A percentile compares a stretch with the other conserved stretches of the same genome.
phyloP scores from a whole-genome alignment of 1,284 basidiomycete genomes.

The Anthracocystis walkeri region DNA sequence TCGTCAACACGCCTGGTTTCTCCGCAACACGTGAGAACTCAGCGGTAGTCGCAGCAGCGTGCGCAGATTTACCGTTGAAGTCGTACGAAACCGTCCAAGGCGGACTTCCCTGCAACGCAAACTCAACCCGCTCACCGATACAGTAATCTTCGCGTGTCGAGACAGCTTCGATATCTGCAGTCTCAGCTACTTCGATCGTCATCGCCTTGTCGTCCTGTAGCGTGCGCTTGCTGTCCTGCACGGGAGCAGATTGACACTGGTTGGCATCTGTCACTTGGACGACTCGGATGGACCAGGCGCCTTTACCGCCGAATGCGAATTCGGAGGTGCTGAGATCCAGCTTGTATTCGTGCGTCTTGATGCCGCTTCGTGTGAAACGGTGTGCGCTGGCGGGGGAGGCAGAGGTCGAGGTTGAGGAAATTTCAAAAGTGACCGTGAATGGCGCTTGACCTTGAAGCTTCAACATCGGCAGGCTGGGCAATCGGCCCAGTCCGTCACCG shows the following conservation, averaged over 20 bases:
- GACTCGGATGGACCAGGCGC: constrained; percentile 74
- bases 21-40: constrained; percentile 87
- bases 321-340: constrained; percentile 82
- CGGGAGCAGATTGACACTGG: constrained; percentile 40
- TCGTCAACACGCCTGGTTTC: constrained; percentile 81
- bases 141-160: constrained; percentile 84
- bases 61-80: constrained; percentile 80
- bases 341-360: constrained; percentile 78
- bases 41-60: constrained; percentile 80
- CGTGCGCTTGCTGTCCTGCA: constrained; percentile 12
- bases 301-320: constrained; percentile 81
- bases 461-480: constrained; percentile 71
- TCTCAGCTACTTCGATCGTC: constrained; percentile 84
- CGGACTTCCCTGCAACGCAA: constrained; percentile 92
- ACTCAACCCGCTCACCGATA: constrained; percentile 89
- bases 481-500: constrained; percentile 53
- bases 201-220: constrained; percentile 25
- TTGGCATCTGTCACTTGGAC: constrained; percentile 57
- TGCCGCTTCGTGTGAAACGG: constrained; percentile 74
- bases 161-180: constrained; percentile 88
- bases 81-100: constrained; percentile 94
- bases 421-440: constrained; percentile 84
- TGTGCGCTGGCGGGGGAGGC: constrained; percentile 70
- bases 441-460: constrained; percentile 79
- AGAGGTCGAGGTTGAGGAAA: constrained; percentile 42